These are phyloP conservation scores for Neonectria magnoliae DNA, from an alignment of 2,329 filamentous ascomycete species.

Conservation along the genomic window DNA sequence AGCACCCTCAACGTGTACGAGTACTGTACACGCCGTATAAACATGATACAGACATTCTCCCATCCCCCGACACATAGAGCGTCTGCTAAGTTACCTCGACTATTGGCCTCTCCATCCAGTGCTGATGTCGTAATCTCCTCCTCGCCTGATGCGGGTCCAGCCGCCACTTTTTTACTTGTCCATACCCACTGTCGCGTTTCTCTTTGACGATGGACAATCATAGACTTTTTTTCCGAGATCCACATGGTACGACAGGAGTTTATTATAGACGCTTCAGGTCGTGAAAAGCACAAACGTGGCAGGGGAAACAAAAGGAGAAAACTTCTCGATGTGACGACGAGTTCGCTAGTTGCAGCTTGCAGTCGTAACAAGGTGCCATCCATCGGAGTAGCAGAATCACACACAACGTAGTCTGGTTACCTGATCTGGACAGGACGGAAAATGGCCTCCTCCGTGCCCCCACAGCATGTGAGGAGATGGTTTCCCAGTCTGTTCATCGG, in stretches of 20 bases:
- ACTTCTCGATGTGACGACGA: neutral
- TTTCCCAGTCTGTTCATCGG: neutral
- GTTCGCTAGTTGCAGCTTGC: neutral
- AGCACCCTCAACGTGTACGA: no score
- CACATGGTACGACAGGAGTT: neutral
- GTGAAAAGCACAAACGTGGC: neutral
- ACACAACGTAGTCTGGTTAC: neutral
- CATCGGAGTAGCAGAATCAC: neutral
- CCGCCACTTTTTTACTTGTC: neutral
- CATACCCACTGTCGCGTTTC: neutral
- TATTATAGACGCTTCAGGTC: neutral
- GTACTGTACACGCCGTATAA: neutral
- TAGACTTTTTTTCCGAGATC: neutral
- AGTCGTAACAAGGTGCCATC: neutral
- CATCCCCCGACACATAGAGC: neutral
- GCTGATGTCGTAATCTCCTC: neutral
- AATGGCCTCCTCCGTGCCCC: neutral
- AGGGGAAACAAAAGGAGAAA: neutral
- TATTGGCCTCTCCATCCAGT: neutral
- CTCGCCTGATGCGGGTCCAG: neutral
- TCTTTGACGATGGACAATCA: neutral
- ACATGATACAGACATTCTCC: neutral
- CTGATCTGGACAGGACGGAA: neutral
- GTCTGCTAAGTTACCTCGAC: neutral
- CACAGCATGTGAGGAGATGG: no score